Percentiles rank a stretch among this genome's conserved stretches.
Conservation (phyloP, 129 eudicot species). For the Dittrichia graveolens region DNA sequence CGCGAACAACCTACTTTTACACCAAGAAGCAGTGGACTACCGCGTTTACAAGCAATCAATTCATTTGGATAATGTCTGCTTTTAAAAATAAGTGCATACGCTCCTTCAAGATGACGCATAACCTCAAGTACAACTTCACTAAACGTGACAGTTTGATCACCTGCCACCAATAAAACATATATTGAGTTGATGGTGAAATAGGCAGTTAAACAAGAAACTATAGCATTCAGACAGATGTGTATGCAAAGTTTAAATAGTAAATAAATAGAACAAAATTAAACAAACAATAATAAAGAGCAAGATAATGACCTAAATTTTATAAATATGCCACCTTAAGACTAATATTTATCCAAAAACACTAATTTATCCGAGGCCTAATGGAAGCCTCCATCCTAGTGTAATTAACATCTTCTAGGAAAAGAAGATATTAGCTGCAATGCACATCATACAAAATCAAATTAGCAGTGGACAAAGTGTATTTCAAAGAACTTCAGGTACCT, state of each 20-base stretch:
- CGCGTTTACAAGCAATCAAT: constrained; percentile 97
- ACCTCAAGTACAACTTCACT: constrained; percentile 96
- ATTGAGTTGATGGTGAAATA: not conserved
- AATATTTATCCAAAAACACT: too few relatives aligned
- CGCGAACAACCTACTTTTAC: constrained; percentile 69
- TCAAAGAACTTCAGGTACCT: constrained; percentile 38
- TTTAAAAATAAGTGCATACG: constrained; percentile 95
- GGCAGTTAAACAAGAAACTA: constrained; percentile 9
- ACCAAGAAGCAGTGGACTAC: constrained; percentile 96
- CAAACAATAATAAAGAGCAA: too few relatives aligned
- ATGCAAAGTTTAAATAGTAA: too few relatives aligned
- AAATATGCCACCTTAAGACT: too few relatives aligned
- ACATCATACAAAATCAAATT: not conserved
- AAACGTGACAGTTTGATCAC: constrained; percentile 77
- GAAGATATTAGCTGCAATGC: too few relatives aligned
- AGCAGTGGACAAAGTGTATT: not conserved
- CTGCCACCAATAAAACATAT: constrained; percentile 48
- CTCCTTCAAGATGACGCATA: constrained; percentile 99
- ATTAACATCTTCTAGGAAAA: too few relatives aligned
- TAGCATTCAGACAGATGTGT: too few relatives aligned
- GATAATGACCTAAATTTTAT: too few relatives aligned
- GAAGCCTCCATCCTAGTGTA: too few relatives aligned
- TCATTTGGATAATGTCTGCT: constrained; percentile 97
- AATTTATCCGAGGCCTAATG: too few relatives aligned
- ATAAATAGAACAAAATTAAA: too few relatives aligned